Evolutionary conservation across 202 grass and related monocot species (phyloP), one percentile per base, ranked within the genome.

Genomic region (Carex arenaria): DNA sequence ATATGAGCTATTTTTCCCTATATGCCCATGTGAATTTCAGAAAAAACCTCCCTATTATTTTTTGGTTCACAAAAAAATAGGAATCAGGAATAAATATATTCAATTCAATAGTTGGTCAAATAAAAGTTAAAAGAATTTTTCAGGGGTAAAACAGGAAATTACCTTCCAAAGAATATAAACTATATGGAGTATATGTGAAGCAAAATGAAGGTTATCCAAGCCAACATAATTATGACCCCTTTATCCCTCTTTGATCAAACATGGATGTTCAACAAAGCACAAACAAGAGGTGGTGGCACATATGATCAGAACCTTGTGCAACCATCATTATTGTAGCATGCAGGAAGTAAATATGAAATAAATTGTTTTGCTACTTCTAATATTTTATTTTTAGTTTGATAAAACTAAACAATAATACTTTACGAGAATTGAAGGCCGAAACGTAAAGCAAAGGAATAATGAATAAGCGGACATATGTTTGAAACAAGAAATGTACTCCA

Each of bases 201-300:
- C 3, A 88, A 80, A 78, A 45, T 77, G 26, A 57, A n/a, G 43
- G 1, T 70, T 79, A 61, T 55, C 20, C 8, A 28, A 84, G 13
- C 67, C 77, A 15, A 64, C 17, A 70, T 84, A 23, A 19, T 91
- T 78, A 80, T 80, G 84, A 43, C 51, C 77, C 79, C 26, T 80
- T 80, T 55, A 51, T 63, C 5, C 80, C 31, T 30, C 3, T 81
- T 66, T 57, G 18, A 40, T 85, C 38, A 67, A 61, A 66, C 51
- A 36, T 83, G 18, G 43, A 55, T 66, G 30, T 68, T 52, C 23
- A 74, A 77, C 10, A 81, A 75, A 84, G 67, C 19, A 61, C 67
- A 84, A 75, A 74, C 38, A 75, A 72, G 30, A 47, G 52, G 19
- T 81, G 19, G 11, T 15, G 13, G 59, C 63, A 32, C 31, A 63